Conservation (phyloP, 2,329 filamentous ascomycete species). For the Periconia digitata region DNA sequence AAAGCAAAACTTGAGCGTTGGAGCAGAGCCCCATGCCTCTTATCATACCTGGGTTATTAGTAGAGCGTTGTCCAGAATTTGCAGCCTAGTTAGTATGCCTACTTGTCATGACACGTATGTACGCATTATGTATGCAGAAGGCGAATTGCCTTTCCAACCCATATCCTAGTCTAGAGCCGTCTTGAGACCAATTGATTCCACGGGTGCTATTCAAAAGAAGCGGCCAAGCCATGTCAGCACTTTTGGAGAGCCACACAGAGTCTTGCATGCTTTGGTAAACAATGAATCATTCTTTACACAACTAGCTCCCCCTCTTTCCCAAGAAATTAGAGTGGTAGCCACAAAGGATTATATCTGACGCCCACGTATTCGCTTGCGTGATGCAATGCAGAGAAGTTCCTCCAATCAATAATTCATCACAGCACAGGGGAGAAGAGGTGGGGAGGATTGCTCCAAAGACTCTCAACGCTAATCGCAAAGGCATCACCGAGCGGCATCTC, state of each 20-base stretch:
- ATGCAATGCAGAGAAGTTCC: background rate
- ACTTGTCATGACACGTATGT: conserved; percentile 25
- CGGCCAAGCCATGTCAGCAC: no score
- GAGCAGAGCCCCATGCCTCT: background rate
- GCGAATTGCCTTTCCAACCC: no score
- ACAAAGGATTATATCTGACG: background rate
- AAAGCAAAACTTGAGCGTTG: background rate
- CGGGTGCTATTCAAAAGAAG: no score
- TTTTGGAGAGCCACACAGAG: no score
- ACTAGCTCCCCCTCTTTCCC: no score
- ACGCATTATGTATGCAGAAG: conserved; percentile 14
- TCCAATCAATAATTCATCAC: conserved; percentile 8
- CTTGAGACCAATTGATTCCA: no score
- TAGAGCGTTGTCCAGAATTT: background rate
- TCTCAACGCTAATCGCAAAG: background rate
- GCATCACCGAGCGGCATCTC: background rate
- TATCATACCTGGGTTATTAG: background rate
- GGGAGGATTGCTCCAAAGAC: background rate
- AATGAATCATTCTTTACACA: no score
- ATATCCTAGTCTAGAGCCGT: no score
- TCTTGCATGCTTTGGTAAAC: no score
- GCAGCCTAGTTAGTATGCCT: background rate
- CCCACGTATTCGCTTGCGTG: background rate
- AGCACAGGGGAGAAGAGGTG: no score
- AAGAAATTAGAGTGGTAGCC: no score